These are phyloP conservation scores for Geotrichum phurueaensis DNA, from an alignment of 1,139 yeast genomes.

Conservation along the genomic window DNA sequence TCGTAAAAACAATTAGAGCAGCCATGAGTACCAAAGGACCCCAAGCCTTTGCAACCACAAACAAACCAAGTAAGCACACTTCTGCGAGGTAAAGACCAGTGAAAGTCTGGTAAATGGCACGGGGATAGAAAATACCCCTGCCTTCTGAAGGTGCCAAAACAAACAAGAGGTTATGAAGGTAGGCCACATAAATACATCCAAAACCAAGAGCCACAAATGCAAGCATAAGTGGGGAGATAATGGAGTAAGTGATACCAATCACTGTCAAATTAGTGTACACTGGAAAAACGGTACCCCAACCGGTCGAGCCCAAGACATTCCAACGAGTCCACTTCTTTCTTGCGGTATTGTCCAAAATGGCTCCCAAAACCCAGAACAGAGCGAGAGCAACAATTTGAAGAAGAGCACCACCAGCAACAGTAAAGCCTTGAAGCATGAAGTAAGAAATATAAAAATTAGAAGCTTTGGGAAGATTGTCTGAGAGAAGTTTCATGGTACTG, in stretches of 20 bases:
- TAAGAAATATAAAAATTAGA: conserved; percentile 65
- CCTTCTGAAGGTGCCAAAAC: conserved; percentile 62
- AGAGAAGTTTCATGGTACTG: conserved; percentile 61
- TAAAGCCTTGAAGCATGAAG: conserved; percentile 70
- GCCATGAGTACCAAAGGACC: conserved; percentile 81
- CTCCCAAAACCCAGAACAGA: conserved; percentile 63
- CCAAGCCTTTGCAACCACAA: conserved; percentile 91
- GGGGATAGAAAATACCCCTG: conserved; percentile 81
- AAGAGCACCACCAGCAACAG: conserved; percentile 72
- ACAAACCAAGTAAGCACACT: conserved; percentile 75
- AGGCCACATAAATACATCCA: conserved; percentile 68
- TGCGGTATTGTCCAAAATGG: conserved; percentile 69
- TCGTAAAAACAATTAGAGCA: conserved; percentile 57
- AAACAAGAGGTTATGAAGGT: conserved; percentile 71
- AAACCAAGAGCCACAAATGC: conserved; percentile 67
- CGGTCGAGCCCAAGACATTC: conserved; percentile 52
- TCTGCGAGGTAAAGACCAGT: conserved; percentile 86
- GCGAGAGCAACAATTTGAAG: conserved; percentile 72
- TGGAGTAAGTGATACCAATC: conserved; percentile 69
- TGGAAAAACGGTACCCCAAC: conserved; percentile 91
- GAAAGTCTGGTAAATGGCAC: conserved; percentile 81
- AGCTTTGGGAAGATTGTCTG: conserved; percentile 75
- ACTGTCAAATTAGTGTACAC: conserved; percentile 76
- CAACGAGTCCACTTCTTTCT: conserved; percentile 80
- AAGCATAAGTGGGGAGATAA: conserved; percentile 74